These are phyloP conservation scores for Jaminaea rosea DNA, from an alignment of 1,284 basidiomycete species.

Conservation along the genomic window DNA sequence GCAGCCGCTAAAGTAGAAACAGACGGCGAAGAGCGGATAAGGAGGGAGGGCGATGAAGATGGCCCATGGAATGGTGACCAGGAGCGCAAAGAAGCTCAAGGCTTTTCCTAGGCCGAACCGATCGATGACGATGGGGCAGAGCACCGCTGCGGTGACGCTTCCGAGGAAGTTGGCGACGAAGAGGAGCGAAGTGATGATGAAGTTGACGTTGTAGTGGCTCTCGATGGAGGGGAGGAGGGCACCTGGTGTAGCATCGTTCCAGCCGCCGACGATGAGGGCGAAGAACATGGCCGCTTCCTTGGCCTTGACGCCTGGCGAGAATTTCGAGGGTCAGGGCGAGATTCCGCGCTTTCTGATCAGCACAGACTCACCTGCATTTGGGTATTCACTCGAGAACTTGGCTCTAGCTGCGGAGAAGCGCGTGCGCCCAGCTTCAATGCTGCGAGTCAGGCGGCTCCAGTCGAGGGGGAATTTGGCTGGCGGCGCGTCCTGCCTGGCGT, in stretches of 20 bases:
- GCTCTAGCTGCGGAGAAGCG: too few species aligned
- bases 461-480: too few species aligned
- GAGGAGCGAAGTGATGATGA: slow-evolving; percentile 17
- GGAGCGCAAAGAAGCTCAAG: slow-evolving; percentile 12
- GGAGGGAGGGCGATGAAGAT: slow-evolving; percentile 22
- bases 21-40: slow-evolving; percentile 19
- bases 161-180: slow-evolving; percentile 27
- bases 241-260: slow-evolving; percentile 23
- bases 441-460: too few species aligned
- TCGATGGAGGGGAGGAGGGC: slow-evolving; percentile 24
- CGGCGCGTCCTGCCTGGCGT: too few species aligned
- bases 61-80: slow-evolving; percentile 8
- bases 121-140: slow-evolving; percentile 16
- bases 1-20: slow-evolving; percentile 17
- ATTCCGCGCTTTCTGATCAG: too few species aligned
- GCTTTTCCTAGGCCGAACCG: slow-evolving; percentile 17
- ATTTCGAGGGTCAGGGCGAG: too few species aligned
- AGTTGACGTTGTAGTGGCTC: slow-evolving; percentile 15
- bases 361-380: too few species aligned
- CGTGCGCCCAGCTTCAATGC: too few species aligned
- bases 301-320: too few species aligned
- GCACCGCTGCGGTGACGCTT: slow-evolving; percentile 17
- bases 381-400: too few species aligned
- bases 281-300: too few species aligned
- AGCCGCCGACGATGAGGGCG: too few species aligned